Evolutionary conservation across 2,329 filamentous ascomycete species (phyloP).

Genomic region (Aspergillus ustus): DNA sequence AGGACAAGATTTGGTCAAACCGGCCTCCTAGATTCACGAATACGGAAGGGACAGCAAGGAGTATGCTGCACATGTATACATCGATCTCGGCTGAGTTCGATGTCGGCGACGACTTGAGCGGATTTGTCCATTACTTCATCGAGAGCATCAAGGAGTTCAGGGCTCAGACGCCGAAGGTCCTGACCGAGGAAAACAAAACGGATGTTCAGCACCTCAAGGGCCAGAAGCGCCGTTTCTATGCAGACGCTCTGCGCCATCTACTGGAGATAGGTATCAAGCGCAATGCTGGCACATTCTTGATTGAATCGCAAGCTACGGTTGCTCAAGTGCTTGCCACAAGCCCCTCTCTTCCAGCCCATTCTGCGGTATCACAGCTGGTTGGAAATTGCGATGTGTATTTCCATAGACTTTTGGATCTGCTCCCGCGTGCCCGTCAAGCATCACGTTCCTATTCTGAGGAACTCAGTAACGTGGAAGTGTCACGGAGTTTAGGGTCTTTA

Average conservation of each 20-base stretch:
- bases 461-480: conserved; percentile 77
- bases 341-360: conserved; percentile 39
- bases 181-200: conserved; percentile 86
- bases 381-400: conserved; percentile 71
- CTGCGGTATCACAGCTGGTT: conserved; percentile 25
- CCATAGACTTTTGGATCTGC: conserved; percentile 76
- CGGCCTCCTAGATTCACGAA: conserved; percentile 72
- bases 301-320: conserved; percentile 74
- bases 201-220: conserved; percentile 86
- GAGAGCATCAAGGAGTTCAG: conserved; percentile 73
- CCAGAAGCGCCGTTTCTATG: conserved; percentile 86
- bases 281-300: conserved; percentile 74
- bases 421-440: conserved; percentile 69
- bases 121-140: conserved; percentile 71
- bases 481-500: conserved; percentile 79
- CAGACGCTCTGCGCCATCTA: conserved; percentile 81
- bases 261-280: conserved; percentile 87
- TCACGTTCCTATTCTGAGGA: conserved; percentile 80
- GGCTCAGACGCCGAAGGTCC: conserved; percentile 77
- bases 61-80: conserved; percentile 70
- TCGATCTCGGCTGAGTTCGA: conserved; percentile 59
- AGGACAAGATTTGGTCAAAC: conserved; percentile 41
- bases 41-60: conserved; percentile 68
- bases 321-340: conserved; percentile 69
- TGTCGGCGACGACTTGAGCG: conserved; percentile 64